Conservation (phyloP, 1,284 basidiomycete genomes). For the Marasmius oreades region DNA sequence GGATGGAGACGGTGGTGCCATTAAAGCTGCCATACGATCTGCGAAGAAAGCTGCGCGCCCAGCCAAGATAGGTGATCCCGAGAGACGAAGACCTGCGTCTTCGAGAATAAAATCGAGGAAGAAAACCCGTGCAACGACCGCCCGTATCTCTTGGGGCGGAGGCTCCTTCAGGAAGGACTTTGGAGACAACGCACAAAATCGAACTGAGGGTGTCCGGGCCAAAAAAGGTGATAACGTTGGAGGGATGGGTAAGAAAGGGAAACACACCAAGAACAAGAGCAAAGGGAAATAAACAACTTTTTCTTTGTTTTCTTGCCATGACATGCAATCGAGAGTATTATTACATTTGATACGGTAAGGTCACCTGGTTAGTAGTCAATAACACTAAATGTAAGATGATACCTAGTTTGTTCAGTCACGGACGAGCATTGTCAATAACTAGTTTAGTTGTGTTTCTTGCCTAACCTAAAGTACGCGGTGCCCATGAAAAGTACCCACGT, state of each 20-base stretch:
- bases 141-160: slow-evolving; percentile 17
- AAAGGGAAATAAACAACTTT: neutral
- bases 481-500: slow-evolving; percentile 69
- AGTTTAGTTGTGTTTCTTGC: slow-evolving; percentile 26
- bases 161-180: slow-evolving; percentile 42
- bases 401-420: neutral
- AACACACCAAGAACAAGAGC: slow-evolving; percentile 6
- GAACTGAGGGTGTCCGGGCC: slow-evolving; percentile 42
- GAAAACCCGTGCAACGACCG: slow-evolving; percentile 21
- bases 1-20: slow-evolving; percentile 46
- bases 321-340: neutral
- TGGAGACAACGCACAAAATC: slow-evolving; percentile 26
- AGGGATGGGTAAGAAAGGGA: slow-evolving; percentile 46
- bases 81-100: slow-evolving; percentile 18
- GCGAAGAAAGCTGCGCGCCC: slow-evolving; percentile 78
- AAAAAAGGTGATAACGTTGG: slow-evolving; percentile 46
- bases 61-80: slow-evolving; percentile 35
- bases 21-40: slow-evolving; percentile 75
- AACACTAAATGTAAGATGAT: neutral
- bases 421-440: neutral
- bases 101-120: slow-evolving; percentile 18
- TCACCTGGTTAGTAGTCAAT: neutral
- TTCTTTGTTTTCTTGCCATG: too few species aligned
- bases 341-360: neutral
- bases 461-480: slow-evolving; percentile 56